Evolutionary conservation across 257 asterid genomes (phyloP).

Genomic region (Solanum pimpinellifolium): DNA sequence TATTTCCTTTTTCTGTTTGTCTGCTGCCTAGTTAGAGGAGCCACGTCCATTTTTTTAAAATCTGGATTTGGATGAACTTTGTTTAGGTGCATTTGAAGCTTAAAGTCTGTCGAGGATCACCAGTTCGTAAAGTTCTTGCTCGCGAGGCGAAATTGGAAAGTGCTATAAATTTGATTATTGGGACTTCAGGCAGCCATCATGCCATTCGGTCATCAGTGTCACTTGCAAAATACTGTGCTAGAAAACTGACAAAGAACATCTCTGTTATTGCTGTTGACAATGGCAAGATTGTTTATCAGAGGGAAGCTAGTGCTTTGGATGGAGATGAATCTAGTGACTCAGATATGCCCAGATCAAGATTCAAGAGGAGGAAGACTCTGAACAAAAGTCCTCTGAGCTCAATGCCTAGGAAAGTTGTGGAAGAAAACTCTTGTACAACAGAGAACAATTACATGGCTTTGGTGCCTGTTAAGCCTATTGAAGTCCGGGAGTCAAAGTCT

Average conservation of each 20-base stretch:
- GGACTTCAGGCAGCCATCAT: slow-evolving; percentile 42
- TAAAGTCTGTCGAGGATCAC: slow-evolving; percentile 72
- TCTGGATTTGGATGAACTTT: not conserved
- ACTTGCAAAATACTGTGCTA: slow-evolving; percentile 74
- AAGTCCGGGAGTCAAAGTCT: slow-evolving; percentile 24
- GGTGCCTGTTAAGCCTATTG: slow-evolving; percentile 35
- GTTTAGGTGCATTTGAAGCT: slow-evolving; percentile 80
- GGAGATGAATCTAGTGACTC: slow-evolving; percentile 15
- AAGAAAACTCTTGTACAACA: slow-evolving; percentile 6
- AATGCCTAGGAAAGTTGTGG: slow-evolving; percentile 10
- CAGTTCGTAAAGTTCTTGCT: slow-evolving; percentile 49
- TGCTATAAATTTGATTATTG: slow-evolving; percentile 58
- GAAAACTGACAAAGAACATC: slow-evolving; percentile 34
- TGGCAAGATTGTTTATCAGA: slow-evolving; percentile 58
- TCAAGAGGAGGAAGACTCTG: slow-evolving; percentile 29
- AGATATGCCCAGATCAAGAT: slow-evolving; percentile 20
- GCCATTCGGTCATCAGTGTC: slow-evolving; percentile 53
- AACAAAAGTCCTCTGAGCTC: slow-evolving; percentile 30
- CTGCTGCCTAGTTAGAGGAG: not conserved
- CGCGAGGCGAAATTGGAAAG: slow-evolving; percentile 51
- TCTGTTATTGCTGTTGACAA: slow-evolving; percentile 59
- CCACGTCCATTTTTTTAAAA: not conserved
- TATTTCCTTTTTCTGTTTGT: not conserved
- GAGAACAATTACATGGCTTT: slow-evolving; percentile 40
- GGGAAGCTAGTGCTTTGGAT: slow-evolving; percentile 24